phyloP scores from a whole-genome alignment of 495 filamentous ascomycete genomes.

The Trichocladium uniseriatum region DNA sequence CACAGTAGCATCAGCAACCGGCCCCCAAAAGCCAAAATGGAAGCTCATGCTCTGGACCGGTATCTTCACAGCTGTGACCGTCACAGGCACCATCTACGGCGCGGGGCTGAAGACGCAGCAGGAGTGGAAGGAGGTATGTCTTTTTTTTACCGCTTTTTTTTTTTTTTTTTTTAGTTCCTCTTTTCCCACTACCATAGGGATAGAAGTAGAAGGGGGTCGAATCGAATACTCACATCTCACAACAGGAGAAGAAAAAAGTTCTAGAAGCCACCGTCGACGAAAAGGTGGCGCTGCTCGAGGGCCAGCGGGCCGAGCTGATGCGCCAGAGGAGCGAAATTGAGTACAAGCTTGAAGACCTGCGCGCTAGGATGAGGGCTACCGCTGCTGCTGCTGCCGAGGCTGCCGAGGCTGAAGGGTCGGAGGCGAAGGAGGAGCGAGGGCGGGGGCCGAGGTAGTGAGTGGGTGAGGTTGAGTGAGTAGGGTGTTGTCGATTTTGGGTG shows the following conservation, averaged over 20 bases:
- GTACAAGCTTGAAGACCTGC: conserved; percentile 27
- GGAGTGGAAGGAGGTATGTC: conserved; percentile 29
- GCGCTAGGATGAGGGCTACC: conserved; percentile 20
- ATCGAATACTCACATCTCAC: not conserved
- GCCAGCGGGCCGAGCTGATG: conserved; percentile 24
- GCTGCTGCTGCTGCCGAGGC: not conserved
- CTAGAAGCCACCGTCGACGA: conserved; percentile 27
- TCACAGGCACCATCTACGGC: conserved; percentile 45
- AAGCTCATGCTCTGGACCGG: conserved; percentile 35
- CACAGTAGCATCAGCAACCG: too few relatives aligned
- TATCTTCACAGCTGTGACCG: conserved; percentile 40
- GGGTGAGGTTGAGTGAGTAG: too few relatives aligned
- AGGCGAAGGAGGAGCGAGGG: too few relatives aligned
- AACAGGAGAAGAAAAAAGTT: conserved; percentile 27
- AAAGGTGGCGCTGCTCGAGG: conserved; percentile 29
- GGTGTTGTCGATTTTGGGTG: too few relatives aligned
- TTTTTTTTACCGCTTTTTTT: not conserved
- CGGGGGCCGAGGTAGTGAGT: too few relatives aligned
- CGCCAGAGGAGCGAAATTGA: conserved; percentile 27
- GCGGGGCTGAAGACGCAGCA: conserved; percentile 48
- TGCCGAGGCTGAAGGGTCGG: too few relatives aligned
- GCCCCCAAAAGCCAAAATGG: not conserved
- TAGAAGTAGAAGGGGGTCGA: not conserved
- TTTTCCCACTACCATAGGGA: not conserved
- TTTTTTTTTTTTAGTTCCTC: not conserved